A percentile compares a stretch with the other conserved stretches of the same genome.
Conservation (phyloP, 495 filamentous ascomycete genomes). For the Lindgomyces ingoldianus region DNA sequence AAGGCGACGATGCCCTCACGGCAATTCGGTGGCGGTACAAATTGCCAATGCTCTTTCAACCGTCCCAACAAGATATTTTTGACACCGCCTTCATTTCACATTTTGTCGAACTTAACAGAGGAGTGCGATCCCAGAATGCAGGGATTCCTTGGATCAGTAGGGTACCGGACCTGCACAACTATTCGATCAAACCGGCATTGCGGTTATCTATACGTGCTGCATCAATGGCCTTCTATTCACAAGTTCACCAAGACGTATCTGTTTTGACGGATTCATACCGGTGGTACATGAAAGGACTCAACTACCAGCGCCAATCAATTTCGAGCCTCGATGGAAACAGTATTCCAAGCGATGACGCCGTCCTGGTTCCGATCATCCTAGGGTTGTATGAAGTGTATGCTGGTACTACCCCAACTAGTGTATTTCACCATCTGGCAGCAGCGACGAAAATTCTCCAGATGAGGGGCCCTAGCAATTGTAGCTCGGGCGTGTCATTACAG, state of each 20-base stretch:
- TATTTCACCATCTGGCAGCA: slow-evolving; percentile 31
- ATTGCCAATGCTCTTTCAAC: slow-evolving; percentile 21
- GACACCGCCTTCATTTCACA: slow-evolving; percentile 29
- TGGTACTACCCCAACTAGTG: slow-evolving; percentile 24
- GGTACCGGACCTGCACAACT: slow-evolving; percentile 13
- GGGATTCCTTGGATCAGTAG: slow-evolving; percentile 25
- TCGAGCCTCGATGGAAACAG: slow-evolving; percentile 1
- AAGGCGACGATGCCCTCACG: neutral
- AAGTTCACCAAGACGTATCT: slow-evolving; percentile 21
- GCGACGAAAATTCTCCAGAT: slow-evolving; percentile 23
- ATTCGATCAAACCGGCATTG: slow-evolving; percentile 14
- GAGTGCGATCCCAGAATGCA: neutral
- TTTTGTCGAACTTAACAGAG: slow-evolving; percentile 26
- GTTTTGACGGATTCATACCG: slow-evolving; percentile 26
- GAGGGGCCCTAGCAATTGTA: slow-evolving; percentile 23
- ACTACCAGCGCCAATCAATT: slow-evolving; percentile 11
- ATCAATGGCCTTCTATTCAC: slow-evolving; percentile 30
- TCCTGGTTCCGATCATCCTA: slow-evolving; percentile 26
- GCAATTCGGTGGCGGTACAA: slow-evolving; percentile 15
- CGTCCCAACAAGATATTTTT: slow-evolving; percentile 6
- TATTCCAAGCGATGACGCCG: slow-evolving; percentile 25
- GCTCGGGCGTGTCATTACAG: neutral
- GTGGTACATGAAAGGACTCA: slow-evolving; percentile 28
- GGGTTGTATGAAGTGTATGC: slow-evolving; percentile 33
- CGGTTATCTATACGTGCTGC: slow-evolving; percentile 23